Base-by-base conservation (phyloP, 208 protist genomes). In the Leishmania amazonensis region DNA sequence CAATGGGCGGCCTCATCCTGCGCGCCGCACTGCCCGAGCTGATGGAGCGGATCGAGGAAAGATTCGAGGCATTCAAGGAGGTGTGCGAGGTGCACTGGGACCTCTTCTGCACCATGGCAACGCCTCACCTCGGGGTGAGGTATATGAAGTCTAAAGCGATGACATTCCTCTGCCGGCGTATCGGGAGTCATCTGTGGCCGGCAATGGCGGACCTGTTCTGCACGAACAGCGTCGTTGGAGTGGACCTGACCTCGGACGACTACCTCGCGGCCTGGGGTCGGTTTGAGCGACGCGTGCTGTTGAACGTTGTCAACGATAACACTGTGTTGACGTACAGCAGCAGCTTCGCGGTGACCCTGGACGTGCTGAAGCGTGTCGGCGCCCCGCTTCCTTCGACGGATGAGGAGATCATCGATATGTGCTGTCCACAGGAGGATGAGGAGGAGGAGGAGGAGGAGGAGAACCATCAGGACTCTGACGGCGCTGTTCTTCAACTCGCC, bases 1-100 rank as follows among this genome's bases (percentile, higher is more conserved):
- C 86, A 45, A 96, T 96, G 91, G 91, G 93, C 31, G 91, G 91
- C 40, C 78, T 96, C 28, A 88, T 96, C 7, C 82, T 94, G 3
- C 87, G 93, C 15, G 84, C 86, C 53, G 89, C 91, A 1, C 75
- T 94, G 40, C 93, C 93, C 21, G 21, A 13, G 31, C 68, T 96
- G 38, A 79, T 81, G 17, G 19, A 40, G 42, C 0, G 9, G 0
- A 51, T 88, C 19, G 68, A 76, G 24, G n/a, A 51, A 2, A 49
- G 13, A 42, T 58, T 68, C 13, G 71, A 7, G 13, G 28, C 60
- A 17, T 17, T 7, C 0, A 24, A 62, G 8, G 38, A 31, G 8
- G 53, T 28, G 49, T 71, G 51, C 42, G 42, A 40, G 42, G 70
- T 94, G n/a, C 57, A 86, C 70, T 93, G 88, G 87, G 91, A 93